Base-by-base conservation (phyloP, 2,329 filamentous ascomycete species). In the Didymella pomorum region DNA sequence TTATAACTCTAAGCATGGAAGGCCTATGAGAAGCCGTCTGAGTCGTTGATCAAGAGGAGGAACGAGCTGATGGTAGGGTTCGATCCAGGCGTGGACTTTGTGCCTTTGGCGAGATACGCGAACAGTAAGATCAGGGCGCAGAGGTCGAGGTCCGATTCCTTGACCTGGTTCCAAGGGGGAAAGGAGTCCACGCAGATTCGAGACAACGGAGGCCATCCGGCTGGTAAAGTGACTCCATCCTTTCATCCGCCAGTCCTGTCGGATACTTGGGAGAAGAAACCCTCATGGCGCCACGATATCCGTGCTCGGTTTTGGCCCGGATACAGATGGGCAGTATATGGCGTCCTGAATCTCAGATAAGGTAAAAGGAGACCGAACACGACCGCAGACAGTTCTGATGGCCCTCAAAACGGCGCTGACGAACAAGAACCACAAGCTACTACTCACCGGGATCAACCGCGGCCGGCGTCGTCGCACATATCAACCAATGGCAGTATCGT, bases 51-150 rank as follows among this genome's bases (percentile, higher is more conserved):
- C 23, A 26, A 26, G 41, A 43, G 41, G 14, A 25, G 41, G 23
- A 43, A 43, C 10, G 21, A 43, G 4, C 4, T 43, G 4, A 26
- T 43, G 21, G 41, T 21, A 26, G 41, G 21, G 1, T 25, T 18
- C 29, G 7, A 52, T 1, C n/a, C n/a, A 16, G 10, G 39, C 26
- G 8, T 46, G 2, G 14, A 14, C 18, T 33, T 46, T 26, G 23
- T 29, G 14, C 39, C 45, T 21, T 31, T 49, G 11, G 44, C 50
- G 10, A 54, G 31, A 21, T 58, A 25, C 41, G 41, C 23, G 11
- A 26, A 12, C 41, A 43, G 41, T 23, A 43, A 43, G 41, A 43
- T 43, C 41, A 10, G 41, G 23, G 41, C 23, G 5, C 41, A n/a
- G 14, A 43, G 23, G 14, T 26, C 41, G 7, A 43, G 21, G 6